Evolutionary conservation across 352 stramenopile species (phyloP), one percentile per base, ranked within the genome.

Genomic region (Blastocystis hominis): DNA sequence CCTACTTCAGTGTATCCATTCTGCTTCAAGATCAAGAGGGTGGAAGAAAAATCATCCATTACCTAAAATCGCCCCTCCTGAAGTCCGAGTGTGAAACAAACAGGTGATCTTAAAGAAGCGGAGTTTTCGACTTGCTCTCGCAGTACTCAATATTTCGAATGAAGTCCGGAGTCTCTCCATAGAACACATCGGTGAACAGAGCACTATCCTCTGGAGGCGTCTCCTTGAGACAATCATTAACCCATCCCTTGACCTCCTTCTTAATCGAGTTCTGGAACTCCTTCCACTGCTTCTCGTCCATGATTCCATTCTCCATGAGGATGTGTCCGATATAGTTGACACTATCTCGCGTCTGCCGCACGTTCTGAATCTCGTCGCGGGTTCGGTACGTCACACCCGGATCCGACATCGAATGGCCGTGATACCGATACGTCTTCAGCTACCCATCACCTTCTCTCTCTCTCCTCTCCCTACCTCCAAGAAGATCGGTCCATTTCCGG

Each of bases 371-470:
- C 92, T 99, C 97, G 87, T 99, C 97, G 89, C 96, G 94, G 92
- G 98, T 98, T 89, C 97, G 95, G 93, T 99, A 99, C 63, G 97
- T 99, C 55, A 98, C 97, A 80, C 97, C 97, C 13, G 97, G 97
- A 92, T 99, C 97, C 66, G 94, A 98, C 97, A 99, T 99, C 90
- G 94, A 98, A 92, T 99, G 97, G 80, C 97, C 97, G 91, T 99
- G 97, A 94, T 99, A 99, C 84, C 97, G 94, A 92, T 99, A 99
- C 79, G 97, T 99, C 92, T 96, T 98, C 94, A 98, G 96, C 92
- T 92, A 80, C 59, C 13, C 40, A 2, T 81, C 53, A 81, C 13
- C 36, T 24, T 15, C 38, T 75, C 69, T 6, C 38, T 75, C 69
- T 6, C 64, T 1, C 24, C 36, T n/a, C n/a, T 59, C 78, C 80